These are phyloP conservation scores for Aureobasidium leucospermi DNA, from an alignment of 2,329 filamentous ascomycete genomes.

Conservation along the genomic window DNA sequence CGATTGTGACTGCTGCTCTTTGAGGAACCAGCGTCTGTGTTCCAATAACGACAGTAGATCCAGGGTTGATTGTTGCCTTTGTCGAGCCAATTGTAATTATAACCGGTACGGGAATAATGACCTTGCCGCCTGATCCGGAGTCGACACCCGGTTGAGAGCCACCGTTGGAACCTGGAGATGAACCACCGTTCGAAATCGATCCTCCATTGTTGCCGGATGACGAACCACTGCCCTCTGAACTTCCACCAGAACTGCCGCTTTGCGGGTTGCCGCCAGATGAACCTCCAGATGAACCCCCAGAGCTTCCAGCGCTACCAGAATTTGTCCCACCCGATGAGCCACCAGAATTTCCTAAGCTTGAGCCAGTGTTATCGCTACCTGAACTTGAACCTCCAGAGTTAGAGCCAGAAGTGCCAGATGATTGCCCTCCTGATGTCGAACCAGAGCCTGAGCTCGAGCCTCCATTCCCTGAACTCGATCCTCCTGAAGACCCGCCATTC, in stretches of 20 bases:
- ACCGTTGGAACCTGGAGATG: neutral
- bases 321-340: neutral
- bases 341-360: neutral
- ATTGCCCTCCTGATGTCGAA: neutral
- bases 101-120: slow-evolving; percentile 6
- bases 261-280: neutral
- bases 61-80: slow-evolving; percentile 24
- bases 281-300: neutral
- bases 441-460: neutral
- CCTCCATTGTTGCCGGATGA: slow-evolving; percentile 4
- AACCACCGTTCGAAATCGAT: slow-evolving; percentile 11
- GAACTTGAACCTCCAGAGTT: neutral
- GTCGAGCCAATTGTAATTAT: neutral
- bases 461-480: neutral
- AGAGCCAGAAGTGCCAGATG: neutral
- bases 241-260: neutral
- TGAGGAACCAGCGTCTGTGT: slow-evolving; percentile 29
- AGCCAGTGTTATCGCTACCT: neutral
- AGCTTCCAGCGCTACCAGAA: neutral
- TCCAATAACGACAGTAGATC: slow-evolving; percentile 27
- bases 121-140: neutral
- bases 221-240: slow-evolving; percentile 11
- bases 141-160: neutral
- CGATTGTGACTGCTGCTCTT: slow-evolving; percentile 25
- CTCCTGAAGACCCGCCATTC: neutral